Conservation (phyloP, 2,329 filamentous ascomycete genomes). For the Cryphonectria carpinicola region DNA sequence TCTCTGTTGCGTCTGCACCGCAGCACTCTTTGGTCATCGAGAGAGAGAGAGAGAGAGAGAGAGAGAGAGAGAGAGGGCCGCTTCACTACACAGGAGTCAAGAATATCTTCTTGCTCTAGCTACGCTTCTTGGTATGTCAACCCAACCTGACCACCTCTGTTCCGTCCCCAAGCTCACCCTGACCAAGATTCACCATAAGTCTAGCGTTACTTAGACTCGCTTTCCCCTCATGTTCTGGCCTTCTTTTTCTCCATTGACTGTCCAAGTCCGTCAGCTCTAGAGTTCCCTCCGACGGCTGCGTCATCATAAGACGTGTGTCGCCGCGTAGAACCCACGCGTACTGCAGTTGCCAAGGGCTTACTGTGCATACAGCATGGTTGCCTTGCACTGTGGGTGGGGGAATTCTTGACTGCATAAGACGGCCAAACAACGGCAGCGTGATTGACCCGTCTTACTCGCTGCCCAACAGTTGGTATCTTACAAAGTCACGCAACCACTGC, state of each 20-base stretch:
- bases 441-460: background rate
- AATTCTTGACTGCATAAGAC: background rate
- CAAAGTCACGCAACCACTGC: background rate
- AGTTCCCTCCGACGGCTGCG: background rate
- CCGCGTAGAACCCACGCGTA: background rate
- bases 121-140: background rate
- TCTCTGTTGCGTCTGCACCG: background rate
- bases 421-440: background rate
- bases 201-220: background rate
- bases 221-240: background rate
- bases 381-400: background rate
- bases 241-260: background rate
- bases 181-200: background rate
- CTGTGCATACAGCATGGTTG: background rate
- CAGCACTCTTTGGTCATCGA: background rate
- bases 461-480: background rate
- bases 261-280: background rate
- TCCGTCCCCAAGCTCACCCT: background rate
- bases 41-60: no score
- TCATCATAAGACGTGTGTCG: background rate
- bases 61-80: background rate
- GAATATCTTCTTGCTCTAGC: background rate
- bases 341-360: background rate
- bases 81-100: background rate
- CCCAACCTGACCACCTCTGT: background rate